These are phyloP conservation scores for Fusarium praegraminearum DNA, from an alignment of 2,329 filamentous ascomycete species.

Conservation along the genomic window DNA sequence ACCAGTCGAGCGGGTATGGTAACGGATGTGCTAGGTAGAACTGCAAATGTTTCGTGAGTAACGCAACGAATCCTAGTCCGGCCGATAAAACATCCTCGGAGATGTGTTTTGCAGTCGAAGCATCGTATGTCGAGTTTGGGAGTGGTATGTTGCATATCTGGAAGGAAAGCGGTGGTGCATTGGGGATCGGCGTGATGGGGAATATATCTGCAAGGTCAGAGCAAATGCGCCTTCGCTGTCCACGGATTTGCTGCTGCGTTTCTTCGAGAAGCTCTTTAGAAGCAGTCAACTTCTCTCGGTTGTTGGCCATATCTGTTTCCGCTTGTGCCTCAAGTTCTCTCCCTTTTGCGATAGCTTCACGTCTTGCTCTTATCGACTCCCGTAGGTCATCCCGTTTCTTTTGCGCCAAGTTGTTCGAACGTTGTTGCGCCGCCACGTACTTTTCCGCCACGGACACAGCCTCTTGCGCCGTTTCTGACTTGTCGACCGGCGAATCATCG, in stretches of 20 bases:
- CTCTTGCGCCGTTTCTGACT: conserved; percentile 63
- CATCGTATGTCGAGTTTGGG: conserved; percentile 83
- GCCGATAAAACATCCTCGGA: conserved; percentile 81
- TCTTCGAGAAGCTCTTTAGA: conserved; percentile 67
- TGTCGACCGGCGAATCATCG: conserved; percentile 55
- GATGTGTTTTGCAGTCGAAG: conserved; percentile 56
- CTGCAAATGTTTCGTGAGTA: conserved; percentile 80
- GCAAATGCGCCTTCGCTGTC: conserved; percentile 89
- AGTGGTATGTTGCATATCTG: conserved; percentile 83
- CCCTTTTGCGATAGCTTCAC: conserved; percentile 75
- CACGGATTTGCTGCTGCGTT: conserved; percentile 75
- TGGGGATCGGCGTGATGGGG: conserved; percentile 75
- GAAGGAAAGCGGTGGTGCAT: conserved; percentile 76
- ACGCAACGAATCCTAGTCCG: conserved; percentile 82
- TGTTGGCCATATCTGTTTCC: conserved; percentile 71
- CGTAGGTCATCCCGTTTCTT: conserved; percentile 75
- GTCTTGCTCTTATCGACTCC: conserved; percentile 73
- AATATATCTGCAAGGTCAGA: conserved; percentile 85
- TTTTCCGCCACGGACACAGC: conserved; percentile 60
- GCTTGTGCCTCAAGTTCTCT: conserved; percentile 69
- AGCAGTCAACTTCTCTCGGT: conserved; percentile 67
- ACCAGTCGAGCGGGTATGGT: conserved; percentile 81
- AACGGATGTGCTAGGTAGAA: conserved; percentile 84
- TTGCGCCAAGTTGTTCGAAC: conserved; percentile 71
- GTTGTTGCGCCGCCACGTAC: conserved; percentile 73